A percentile compares a stretch with the other conserved stretches of the same genome.
These are phyloP conservation scores for Claviceps sp. DNA, from an alignment of 2,329 filamentous ascomycete species.

Conservation along the genomic window DNA sequence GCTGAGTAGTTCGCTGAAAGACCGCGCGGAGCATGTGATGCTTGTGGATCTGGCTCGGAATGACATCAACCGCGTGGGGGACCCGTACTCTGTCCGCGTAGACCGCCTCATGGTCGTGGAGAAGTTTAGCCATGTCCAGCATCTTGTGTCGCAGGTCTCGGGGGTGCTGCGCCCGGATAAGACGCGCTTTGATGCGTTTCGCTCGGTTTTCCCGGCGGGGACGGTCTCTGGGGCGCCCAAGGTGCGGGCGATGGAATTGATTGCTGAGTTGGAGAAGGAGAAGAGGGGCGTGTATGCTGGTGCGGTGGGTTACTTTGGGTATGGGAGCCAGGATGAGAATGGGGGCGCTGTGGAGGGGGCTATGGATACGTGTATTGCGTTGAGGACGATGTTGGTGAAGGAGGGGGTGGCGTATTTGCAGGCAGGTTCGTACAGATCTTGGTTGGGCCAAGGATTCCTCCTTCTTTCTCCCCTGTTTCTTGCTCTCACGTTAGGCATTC, in stretches of 20 bases:
- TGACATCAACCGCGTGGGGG: constrained; percentile 91
- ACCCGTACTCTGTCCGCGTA: constrained; percentile 77
- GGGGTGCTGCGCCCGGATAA: constrained; percentile 72
- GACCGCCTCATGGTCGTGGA: constrained; percentile 91
- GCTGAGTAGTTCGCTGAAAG: constrained; percentile 70
- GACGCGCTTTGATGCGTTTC: constrained; percentile 89
- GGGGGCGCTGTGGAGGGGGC: constrained; percentile 59
- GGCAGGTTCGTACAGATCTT: constrained; percentile 33
- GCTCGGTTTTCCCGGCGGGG: constrained; percentile 91
- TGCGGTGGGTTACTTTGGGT: constrained; percentile 94
- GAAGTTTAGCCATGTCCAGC: constrained; percentile 93
- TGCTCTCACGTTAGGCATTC: not conserved
- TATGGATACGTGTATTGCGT: constrained; percentile 74
- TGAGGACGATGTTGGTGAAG: constrained; percentile 91
- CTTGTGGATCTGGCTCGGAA: constrained; percentile 91
- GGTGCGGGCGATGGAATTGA: constrained; percentile 92
- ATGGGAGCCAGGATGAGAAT: constrained; percentile 53
- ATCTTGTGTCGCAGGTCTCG: constrained; percentile 90
- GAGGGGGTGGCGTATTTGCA: constrained; percentile 87
- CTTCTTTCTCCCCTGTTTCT: not conserved
- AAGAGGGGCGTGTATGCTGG: constrained; percentile 93
- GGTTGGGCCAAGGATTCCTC: not conserved
- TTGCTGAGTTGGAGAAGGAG: constrained; percentile 85
- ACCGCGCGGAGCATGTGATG: constrained; percentile 94
- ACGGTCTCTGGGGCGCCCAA: constrained; percentile 94